Evolutionary conservation across 352 stramenopile species (phyloP), one percentile per base, ranked within the genome.

Genomic region (Pythium plurisporium): DNA sequence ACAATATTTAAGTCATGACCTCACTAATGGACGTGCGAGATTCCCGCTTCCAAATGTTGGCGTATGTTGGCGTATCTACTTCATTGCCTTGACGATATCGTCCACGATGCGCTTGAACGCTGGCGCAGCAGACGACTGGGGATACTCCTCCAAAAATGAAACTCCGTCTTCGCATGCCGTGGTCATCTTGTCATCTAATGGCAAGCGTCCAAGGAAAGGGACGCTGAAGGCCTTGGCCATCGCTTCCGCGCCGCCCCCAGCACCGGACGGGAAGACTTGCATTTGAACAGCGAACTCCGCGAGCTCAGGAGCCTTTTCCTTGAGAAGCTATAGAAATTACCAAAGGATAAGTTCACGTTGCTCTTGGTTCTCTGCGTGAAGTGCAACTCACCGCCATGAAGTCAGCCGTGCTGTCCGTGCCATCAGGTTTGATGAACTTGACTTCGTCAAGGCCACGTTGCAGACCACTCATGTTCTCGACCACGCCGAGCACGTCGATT

Each of bases 381-480:
- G n/a, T n/a, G n/a, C n/a, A n/a, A 47, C 60, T 3, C 25, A 90
- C 77, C 65, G 84, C 73, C 52, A 90, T 73, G 56, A 93, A 80
- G 6, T 65, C 61, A 5, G 58, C 61, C 1, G 85, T 92, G 41
- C 87, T 64, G 67, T 94, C 82, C 2, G 55, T 52, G 2, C 82
- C 79, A 38, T 78, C 72, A 9, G 54, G 58, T 14, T 58, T 67
- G 17, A 93, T 68, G 58, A 93, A 89, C 49, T 86, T 78, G 47
- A 90, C 76, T 37, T 89, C 71, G 12, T 69, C 67, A 1, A 98
- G 67, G 26, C 62, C 67, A 10, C 96, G 88, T 69, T 94, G 78
- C 37, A 99, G 84, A 40, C 81, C 83, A 44, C 91, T 96, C 98
- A 99, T 99, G 72, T 99, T 99, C 77, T 99, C 97, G 14, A 99